Conservation (phyloP, 1,284 basidiomycete genomes). For the Tranzscheliella williamsii region DNA sequence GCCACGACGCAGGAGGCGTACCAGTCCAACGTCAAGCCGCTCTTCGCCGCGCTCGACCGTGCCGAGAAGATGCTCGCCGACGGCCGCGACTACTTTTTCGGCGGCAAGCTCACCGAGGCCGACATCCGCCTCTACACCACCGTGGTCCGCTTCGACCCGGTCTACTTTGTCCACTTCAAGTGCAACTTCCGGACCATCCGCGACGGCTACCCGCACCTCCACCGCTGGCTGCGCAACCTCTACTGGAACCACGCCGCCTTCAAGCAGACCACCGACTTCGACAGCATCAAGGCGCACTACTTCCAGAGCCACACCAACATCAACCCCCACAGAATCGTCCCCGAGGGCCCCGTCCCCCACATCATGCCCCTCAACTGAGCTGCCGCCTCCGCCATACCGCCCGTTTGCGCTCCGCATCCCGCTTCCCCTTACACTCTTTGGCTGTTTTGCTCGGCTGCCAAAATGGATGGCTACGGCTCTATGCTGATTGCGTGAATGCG, state of each 20-base stretch:
- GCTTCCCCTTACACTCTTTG: too few species aligned
- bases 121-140: conserved; percentile 86
- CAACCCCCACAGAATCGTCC: conserved; percentile 56
- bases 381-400: too few species aligned
- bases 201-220: conserved; percentile 47
- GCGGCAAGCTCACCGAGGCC: conserved; percentile 82
- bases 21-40: conserved; percentile 69
- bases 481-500: too few species aligned
- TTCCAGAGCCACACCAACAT: conserved; percentile 55
- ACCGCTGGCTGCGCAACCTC: conserved; percentile 74
- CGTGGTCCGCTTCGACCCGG: conserved; percentile 77
- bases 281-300: conserved; percentile 63
- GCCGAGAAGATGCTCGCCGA: conserved; percentile 74
- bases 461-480: too few species aligned
- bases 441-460: too few species aligned
- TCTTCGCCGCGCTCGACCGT: conserved; percentile 77
- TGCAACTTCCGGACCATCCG: conserved; percentile 69
- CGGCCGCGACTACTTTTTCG: conserved; percentile 81
- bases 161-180: conserved; percentile 89
- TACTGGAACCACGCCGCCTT: conserved; percentile 92
- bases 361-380: conserved; percentile 48
- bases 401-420: too few species aligned
- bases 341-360: conserved; percentile 48
- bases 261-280: conserved; percentile 81
- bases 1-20: conserved; percentile 82